These are phyloP conservation scores for Vigna radiata DNA, from an alignment of 306 rosid genomes.

Conservation along the genomic window DNA sequence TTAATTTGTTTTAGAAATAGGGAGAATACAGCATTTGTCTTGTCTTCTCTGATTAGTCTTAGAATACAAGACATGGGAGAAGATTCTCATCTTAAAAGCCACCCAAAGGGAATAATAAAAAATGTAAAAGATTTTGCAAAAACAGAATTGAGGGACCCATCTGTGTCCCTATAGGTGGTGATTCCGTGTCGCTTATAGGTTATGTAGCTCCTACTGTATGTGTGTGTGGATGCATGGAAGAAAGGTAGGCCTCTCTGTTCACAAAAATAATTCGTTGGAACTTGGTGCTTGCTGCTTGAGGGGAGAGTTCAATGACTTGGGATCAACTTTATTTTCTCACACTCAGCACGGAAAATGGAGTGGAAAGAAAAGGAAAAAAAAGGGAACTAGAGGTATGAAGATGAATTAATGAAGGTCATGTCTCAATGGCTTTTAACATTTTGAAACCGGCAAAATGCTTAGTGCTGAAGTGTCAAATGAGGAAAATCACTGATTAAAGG, in stretches of 20 bases:
- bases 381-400: slow-evolving; percentile 21
- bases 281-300: slow-evolving; percentile 30
- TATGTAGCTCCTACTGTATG: slow-evolving; percentile 11
- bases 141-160: slow-evolving; percentile 17
- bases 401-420: neutral
- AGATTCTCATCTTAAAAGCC: neutral
- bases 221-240: slow-evolving; percentile 10
- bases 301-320: slow-evolving; percentile 17
- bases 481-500: neutral
- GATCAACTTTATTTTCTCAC: slow-evolving; percentile 10
- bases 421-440: neutral
- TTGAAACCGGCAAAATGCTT: neutral
- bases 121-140: neutral
- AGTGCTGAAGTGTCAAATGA: slow-evolving; percentile 17
- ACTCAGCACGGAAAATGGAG: neutral
- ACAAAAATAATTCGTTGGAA: slow-evolving; percentile 8
- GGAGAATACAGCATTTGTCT: slow-evolving; percentile 32
- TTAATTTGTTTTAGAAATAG: neutral
- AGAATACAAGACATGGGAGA: slow-evolving; percentile 19
- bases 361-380: slow-evolving; percentile 20
- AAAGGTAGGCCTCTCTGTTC: neutral
- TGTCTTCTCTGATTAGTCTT: slow-evolving; percentile 46
- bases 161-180: slow-evolving; percentile 16
- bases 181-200: slow-evolving; percentile 15
- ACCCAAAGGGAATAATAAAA: slow-evolving; percentile 18